These are phyloP conservation scores for Saposhnikovia divaricata DNA, from an alignment of 129 eudicot species.

Conservation along the genomic window DNA sequence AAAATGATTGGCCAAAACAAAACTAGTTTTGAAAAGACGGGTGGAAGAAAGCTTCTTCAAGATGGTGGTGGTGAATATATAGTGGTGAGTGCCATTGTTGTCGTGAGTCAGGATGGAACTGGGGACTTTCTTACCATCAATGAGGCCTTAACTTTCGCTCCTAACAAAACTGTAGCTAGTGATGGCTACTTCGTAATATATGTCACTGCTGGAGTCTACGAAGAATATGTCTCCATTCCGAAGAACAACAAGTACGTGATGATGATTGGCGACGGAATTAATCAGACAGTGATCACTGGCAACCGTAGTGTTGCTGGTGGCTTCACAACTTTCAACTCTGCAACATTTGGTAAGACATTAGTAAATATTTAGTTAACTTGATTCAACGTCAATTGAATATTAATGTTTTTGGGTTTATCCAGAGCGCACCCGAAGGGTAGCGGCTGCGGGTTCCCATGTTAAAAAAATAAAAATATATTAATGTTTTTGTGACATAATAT, in stretches of 20 bases:
- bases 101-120: constrained; percentile 43
- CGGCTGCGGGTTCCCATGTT: too few relatives aligned
- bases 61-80: constrained; percentile 10
- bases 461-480: too few relatives aligned
- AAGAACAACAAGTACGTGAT: constrained; percentile 46
- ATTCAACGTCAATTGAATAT: neutral
- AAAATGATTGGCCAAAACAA: constrained; percentile 7
- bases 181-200: constrained; percentile 44
- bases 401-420: neutral
- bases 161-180: constrained; percentile 27
- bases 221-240: constrained; percentile 46
- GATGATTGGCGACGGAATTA: constrained; percentile 77
- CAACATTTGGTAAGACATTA: constrained; percentile 47
- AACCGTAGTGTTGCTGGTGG: constrained; percentile 52
- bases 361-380: neutral
- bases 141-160: constrained; percentile 54
- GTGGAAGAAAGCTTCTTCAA: constrained; percentile 13
- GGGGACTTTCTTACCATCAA: constrained; percentile 47
- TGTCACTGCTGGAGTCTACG: constrained; percentile 43
- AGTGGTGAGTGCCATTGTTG: constrained; percentile 26
- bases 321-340: constrained; percentile 56
- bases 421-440: too few relatives aligned
- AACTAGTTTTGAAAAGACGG: neutral
- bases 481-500: neutral
- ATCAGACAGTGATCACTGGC: constrained; percentile 59